These are phyloP conservation scores for Clavispora vitiphila DNA, from an alignment of 805 yeast genomes.

Conservation along the genomic window DNA sequence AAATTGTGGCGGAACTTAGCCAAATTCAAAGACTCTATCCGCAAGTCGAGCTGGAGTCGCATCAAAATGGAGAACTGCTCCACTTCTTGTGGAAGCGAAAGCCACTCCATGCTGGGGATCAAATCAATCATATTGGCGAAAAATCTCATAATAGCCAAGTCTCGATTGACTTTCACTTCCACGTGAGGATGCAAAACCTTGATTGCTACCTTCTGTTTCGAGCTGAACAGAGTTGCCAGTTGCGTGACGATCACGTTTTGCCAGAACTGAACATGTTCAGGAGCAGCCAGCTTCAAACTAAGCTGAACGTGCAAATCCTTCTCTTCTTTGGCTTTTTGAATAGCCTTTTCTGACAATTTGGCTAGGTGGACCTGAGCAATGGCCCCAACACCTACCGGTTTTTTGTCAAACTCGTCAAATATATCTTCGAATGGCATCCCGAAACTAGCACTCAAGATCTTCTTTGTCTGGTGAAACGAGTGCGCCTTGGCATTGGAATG, in stretches of 20 bases:
- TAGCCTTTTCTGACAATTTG: constrained; percentile 46
- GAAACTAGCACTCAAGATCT: constrained; percentile 56
- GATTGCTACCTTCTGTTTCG: constrained; percentile 69
- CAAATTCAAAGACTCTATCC: constrained; percentile 85
- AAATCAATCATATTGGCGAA: constrained; percentile 67
- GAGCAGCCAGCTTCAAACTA: constrained; percentile 10
- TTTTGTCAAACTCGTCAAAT: constrained; percentile 70
- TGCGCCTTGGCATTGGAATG: constrained; percentile 86
- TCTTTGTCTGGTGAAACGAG: constrained; percentile 54
- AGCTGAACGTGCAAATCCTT: constrained; percentile 17
- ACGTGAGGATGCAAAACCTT: constrained; percentile 92
- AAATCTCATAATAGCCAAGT: constrained; percentile 74
- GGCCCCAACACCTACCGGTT: constrained; percentile 95
- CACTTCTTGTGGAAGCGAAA: constrained; percentile 91
- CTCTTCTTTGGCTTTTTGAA: constrained; percentile 29
- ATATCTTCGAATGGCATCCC: constrained; percentile 62
- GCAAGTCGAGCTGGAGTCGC: constrained; percentile 81
- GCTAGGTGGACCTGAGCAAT: constrained; percentile 94
- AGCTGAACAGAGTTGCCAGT: constrained; percentile 25
- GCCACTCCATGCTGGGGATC: constrained; percentile 97
- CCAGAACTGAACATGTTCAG: constrained; percentile 16
- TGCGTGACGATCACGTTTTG: constrained; percentile 32
- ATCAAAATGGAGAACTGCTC: constrained; percentile 80
- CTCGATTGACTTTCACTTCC: constrained; percentile 66
- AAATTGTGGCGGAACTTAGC: constrained; percentile 69